These are phyloP conservation scores for Yamadazyma takamatsuzukensis DNA, from an alignment of 805 yeast genomes.

Conservation along the genomic window DNA sequence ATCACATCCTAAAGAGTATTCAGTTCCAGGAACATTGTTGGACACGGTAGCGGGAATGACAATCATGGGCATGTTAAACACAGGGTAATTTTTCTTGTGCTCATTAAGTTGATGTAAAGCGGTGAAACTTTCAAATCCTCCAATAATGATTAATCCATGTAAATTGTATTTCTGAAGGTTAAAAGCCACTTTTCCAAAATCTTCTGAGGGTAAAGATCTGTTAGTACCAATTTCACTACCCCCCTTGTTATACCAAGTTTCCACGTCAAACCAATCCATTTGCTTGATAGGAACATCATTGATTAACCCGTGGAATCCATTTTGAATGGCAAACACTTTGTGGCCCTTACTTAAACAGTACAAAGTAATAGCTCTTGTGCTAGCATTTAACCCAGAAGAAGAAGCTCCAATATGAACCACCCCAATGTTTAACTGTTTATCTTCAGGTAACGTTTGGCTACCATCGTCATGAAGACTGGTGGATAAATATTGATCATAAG, in stretches of 20 bases:
- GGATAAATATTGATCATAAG: constrained; percentile 58
- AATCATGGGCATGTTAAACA: constrained; percentile 74
- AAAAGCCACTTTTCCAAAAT: constrained; percentile 69
- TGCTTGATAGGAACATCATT: constrained; percentile 58
- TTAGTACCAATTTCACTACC: constrained; percentile 84
- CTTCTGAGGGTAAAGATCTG: constrained; percentile 63
- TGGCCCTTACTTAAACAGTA: constrained; percentile 77
- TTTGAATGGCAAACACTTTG: constrained; percentile 63
- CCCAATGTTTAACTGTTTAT: constrained; percentile 58
- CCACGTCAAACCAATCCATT: constrained; percentile 65
- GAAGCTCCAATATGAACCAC: constrained; percentile 79
- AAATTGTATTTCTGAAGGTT: constrained; percentile 64
- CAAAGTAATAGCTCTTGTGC: constrained; percentile 71
- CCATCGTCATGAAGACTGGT: constrained; percentile 40
- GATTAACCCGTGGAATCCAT: constrained; percentile 71
- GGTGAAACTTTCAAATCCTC: constrained; percentile 80
- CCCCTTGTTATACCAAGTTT: constrained; percentile 70
- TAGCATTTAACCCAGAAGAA: constrained; percentile 73
- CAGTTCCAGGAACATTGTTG: constrained; percentile 79
- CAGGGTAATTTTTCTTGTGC: constrained; percentile 60
- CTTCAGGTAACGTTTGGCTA: constrained; percentile 40
- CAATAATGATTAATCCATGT: constrained; percentile 70
- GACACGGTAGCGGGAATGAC: constrained; percentile 78
- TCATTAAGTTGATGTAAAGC: constrained; percentile 63
- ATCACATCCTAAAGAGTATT: constrained; percentile 72